These are phyloP conservation scores for Phylloporus sp. DNA, from an alignment of 1,284 basidiomycete species.

Conservation along the genomic window DNA sequence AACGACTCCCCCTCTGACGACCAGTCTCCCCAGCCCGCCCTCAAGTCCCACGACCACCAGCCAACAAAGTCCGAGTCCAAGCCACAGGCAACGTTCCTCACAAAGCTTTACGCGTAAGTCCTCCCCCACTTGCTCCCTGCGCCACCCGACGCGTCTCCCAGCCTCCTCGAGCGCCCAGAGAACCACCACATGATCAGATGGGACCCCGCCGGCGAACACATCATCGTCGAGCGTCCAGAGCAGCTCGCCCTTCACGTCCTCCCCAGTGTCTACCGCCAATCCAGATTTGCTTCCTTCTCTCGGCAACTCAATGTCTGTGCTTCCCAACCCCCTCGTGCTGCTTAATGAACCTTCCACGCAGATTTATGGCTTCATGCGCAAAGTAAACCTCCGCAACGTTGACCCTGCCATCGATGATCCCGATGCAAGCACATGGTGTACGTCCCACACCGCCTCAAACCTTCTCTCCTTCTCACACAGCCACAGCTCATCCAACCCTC, in stretches of 20 bases:
- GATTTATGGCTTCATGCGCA: constrained; percentile 97
- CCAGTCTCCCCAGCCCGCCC: constrained; percentile 55
- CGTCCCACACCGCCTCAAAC: constrained; percentile 46
- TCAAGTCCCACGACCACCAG: constrained; percentile 55
- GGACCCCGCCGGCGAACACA: constrained; percentile 88
- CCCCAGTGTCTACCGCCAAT: constrained; percentile 90
- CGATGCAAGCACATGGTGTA: constrained; percentile 93
- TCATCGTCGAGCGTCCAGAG: constrained; percentile 90
- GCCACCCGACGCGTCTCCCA: constrained; percentile 41
- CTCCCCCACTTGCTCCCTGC: not conserved
- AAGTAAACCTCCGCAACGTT: constrained; percentile 89
- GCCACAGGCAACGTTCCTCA: constrained; percentile 89
- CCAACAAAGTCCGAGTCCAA: constrained; percentile 70
- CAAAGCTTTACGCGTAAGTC: constrained; percentile 89
- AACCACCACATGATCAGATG: constrained; percentile 93
- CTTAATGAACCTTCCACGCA: constrained; percentile 45
- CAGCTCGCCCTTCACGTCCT: constrained; percentile 89
- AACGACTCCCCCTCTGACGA: constrained; percentile 57
- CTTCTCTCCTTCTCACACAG: constrained; percentile 29
- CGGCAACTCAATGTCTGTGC: constrained; percentile 87
- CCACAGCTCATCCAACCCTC: constrained; percentile 83
- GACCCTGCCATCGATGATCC: constrained; percentile 92
- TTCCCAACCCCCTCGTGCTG: constrained; percentile 32
- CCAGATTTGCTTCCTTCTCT: constrained; percentile 91
- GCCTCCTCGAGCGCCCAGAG: constrained; percentile 83